Conservation (phyloP, 164 flowering plant species). For the Tetrastigma voinierianum region DNA sequence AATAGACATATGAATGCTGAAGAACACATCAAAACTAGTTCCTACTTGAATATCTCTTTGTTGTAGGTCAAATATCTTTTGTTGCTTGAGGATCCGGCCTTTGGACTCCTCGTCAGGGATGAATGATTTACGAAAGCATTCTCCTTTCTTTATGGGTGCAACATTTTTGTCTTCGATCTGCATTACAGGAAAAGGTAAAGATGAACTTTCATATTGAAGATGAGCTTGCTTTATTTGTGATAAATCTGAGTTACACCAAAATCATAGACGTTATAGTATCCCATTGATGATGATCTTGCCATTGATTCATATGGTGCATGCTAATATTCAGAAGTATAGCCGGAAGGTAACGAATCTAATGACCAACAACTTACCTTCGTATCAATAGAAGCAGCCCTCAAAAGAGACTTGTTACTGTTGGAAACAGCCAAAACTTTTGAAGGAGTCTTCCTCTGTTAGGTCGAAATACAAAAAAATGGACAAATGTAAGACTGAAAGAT, state of each 20-base stretch:
- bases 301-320: too few species aligned
- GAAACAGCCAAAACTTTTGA: slow-evolving; percentile 23
- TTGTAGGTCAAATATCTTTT: slow-evolving; percentile 63
- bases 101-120: slow-evolving; percentile 46
- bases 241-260: too few species aligned
- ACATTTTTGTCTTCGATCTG: slow-evolving; percentile 38
- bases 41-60: slow-evolving; percentile 69
- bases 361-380: slow-evolving; percentile 37
- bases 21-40: background rate
- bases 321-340: background rate
- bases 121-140: slow-evolving; percentile 15
- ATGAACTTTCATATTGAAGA: background rate
- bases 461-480: slow-evolving; percentile 1
- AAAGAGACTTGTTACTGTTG: slow-evolving; percentile 31
- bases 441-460: slow-evolving; percentile 38
- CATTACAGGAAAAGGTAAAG: slow-evolving; percentile 1
- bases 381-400: slow-evolving; percentile 30
- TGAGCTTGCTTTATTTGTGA: background rate
- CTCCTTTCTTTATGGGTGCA: slow-evolving; percentile 23
- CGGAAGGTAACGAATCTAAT: background rate
- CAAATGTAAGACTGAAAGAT: background rate
- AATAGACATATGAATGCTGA: background rate
- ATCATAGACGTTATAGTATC: too few species aligned
- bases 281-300: too few species aligned
- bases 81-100: slow-evolving; percentile 42